Conservation (phyloP, 2,329 filamentous ascomycete genomes). For the Sclerotinia sclerotiorum region DNA sequence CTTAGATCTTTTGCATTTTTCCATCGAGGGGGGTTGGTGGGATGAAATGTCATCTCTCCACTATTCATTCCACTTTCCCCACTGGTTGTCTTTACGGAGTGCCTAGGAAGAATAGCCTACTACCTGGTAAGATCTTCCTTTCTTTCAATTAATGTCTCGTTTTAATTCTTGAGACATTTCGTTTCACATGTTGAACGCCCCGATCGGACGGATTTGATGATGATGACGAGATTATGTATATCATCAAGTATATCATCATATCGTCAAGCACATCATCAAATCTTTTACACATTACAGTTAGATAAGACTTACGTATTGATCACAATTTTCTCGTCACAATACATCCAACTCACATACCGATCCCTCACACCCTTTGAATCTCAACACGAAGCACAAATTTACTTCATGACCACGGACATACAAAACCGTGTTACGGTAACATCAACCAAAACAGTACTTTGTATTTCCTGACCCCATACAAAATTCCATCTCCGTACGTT, state of each 20-base stretch:
- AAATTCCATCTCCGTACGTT: not conserved
- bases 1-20: not conserved
- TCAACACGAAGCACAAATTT: not conserved
- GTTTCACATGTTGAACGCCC: not conserved
- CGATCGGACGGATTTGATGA: not conserved
- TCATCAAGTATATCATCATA: not conserved
- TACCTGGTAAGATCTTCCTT: not conserved
- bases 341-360: not conserved
- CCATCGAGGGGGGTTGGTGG: not conserved
- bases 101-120: too few species aligned
- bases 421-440: not conserved
- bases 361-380: not conserved
- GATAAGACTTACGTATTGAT: not conserved
- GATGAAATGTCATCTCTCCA: not conserved
- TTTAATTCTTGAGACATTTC: not conserved
- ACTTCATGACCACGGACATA: constrained; percentile 3
- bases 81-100: not conserved
- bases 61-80: not conserved
- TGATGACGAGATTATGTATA: not conserved
- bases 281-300: too few species aligned
- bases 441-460: too few species aligned
- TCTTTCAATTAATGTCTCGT: constrained; percentile 12
- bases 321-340: not conserved
- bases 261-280: not conserved
- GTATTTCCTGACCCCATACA: not conserved